Conservation (phyloP, 805 yeast genomes). For the Zygotorulaspora chibaensis region DNA sequence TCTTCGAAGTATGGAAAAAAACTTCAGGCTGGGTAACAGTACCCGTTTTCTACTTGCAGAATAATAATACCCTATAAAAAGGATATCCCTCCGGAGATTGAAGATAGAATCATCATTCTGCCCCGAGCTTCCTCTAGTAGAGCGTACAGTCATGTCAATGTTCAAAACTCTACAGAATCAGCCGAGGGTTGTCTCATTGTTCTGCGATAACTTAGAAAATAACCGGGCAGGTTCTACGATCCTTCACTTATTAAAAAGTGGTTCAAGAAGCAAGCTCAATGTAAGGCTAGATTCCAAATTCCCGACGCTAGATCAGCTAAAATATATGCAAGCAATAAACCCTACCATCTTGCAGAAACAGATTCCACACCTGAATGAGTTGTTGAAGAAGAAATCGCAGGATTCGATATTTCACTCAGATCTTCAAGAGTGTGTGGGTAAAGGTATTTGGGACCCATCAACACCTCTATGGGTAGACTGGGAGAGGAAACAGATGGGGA, state of each 20-base stretch:
- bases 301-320: slow-evolving; percentile 31
- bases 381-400: slow-evolving; percentile 14
- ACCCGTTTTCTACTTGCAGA: neutral
- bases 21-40: neutral
- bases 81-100: neutral
- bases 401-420: slow-evolving; percentile 23
- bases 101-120: neutral
- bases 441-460: slow-evolving; percentile 24
- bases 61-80: neutral
- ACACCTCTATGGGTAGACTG: slow-evolving; percentile 35
- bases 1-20: neutral
- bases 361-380: slow-evolving; percentile 17
- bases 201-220: slow-evolving; percentile 27
- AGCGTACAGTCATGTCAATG: slow-evolving; percentile 40
- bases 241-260: slow-evolving; percentile 16
- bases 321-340: slow-evolving; percentile 24
- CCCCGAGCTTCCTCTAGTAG: no score
- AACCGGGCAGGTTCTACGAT: slow-evolving; percentile 23
- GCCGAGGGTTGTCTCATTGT: slow-evolving; percentile 46
- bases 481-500: slow-evolving; percentile 32
- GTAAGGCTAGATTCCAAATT: slow-evolving; percentile 24
- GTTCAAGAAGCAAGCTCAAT: slow-evolving; percentile 15
- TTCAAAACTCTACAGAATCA: slow-evolving; percentile 43
- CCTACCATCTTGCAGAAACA: slow-evolving; percentile 14
- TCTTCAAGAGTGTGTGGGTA: slow-evolving; percentile 18